Evolutionary conservation across 192 early-diverging fungal species (phyloP).

Genomic region (Backusella sp.): DNA sequence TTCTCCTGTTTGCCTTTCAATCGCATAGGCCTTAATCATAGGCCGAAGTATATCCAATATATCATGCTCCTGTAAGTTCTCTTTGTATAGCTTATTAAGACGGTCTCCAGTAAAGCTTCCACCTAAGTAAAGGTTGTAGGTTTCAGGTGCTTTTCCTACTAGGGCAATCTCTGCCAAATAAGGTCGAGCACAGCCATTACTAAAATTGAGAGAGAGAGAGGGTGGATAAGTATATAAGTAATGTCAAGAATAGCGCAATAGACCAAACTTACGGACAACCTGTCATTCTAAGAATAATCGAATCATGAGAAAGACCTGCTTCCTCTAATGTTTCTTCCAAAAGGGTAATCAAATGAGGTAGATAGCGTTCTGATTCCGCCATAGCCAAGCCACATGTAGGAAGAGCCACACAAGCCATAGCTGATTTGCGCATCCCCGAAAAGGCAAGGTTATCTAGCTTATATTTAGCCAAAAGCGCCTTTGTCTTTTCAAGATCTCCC

Average conservation of each 20-base stretch:
- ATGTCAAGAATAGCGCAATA: neutral
- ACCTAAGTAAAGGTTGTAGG: slow-evolving; percentile 95
- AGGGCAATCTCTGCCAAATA: slow-evolving; percentile 93
- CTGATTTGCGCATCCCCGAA: slow-evolving; percentile 76
- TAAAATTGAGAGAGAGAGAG: neutral
- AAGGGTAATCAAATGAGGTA: slow-evolving; percentile 75
- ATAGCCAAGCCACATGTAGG: slow-evolving; percentile 93
- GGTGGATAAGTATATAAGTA: neutral
- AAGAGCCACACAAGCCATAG: slow-evolving; percentile 94
- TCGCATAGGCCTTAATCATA: slow-evolving; percentile 77
- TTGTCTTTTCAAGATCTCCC: slow-evolving; percentile 67
- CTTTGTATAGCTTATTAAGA: slow-evolving; percentile 88
- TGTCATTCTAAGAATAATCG: slow-evolving; percentile 94
- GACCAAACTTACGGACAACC: slow-evolving; percentile 68
- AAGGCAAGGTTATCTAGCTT: slow-evolving; percentile 79
- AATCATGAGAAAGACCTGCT: slow-evolving; percentile 79
- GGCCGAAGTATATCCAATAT: slow-evolving; percentile 78
- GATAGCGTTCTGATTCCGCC: slow-evolving; percentile 95
- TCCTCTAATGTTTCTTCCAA: slow-evolving; percentile 80
- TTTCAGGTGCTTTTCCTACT: slow-evolving; percentile 91
- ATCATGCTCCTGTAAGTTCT: slow-evolving; percentile 84
- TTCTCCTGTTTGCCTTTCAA: slow-evolving; percentile 69
- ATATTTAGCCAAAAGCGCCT: slow-evolving; percentile 67
- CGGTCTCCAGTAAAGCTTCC: slow-evolving; percentile 83
- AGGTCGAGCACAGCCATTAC: slow-evolving; percentile 91